phyloP scores from a whole-genome alignment of 2,329 filamentous ascomycete genomes.

The Sclerotiophoma versabilis region DNA sequence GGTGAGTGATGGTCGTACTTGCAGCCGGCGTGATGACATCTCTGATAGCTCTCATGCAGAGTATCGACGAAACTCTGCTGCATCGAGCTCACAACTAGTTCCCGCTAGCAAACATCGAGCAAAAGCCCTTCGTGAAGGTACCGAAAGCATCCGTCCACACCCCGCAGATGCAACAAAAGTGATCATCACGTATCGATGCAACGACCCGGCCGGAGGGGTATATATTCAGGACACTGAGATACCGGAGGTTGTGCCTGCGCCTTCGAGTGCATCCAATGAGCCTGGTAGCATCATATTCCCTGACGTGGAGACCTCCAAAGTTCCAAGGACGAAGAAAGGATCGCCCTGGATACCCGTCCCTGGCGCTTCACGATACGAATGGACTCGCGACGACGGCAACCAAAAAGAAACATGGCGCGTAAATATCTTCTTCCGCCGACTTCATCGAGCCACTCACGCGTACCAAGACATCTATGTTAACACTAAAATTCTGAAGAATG shows the following conservation, averaged over 20 bases:
- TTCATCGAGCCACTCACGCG: conserved; percentile 4
- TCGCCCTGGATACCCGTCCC: not conserved
- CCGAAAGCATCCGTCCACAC: not conserved
- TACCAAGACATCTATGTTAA: conserved; percentile 13
- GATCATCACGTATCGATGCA: not conserved
- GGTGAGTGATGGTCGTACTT: not conserved
- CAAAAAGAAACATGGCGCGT: conserved; percentile 8
- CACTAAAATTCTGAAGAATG: conserved; percentile 4
- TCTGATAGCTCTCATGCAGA: not conserved
- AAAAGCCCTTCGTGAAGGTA: not conserved
- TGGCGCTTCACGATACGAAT: not conserved
- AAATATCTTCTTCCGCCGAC: conserved; percentile 17
- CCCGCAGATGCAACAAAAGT: not conserved
- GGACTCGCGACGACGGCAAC: conserved; percentile 1
- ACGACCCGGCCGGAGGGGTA: not conserved
- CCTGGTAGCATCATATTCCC: conserved; percentile 1
- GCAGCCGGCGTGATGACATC: not conserved
- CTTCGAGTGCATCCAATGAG: not conserved
- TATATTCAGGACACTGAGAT: conserved; percentile 1
- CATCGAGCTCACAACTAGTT: not conserved
- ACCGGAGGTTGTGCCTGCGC: not conserved
- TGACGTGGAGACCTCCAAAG: not conserved
- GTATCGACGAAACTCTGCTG: not conserved
- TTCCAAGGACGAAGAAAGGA: not conserved
- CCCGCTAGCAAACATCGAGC: not conserved